Conservation (phyloP, 495 filamentous ascomycete species). For the Trypethelium eluteriae region DNA sequence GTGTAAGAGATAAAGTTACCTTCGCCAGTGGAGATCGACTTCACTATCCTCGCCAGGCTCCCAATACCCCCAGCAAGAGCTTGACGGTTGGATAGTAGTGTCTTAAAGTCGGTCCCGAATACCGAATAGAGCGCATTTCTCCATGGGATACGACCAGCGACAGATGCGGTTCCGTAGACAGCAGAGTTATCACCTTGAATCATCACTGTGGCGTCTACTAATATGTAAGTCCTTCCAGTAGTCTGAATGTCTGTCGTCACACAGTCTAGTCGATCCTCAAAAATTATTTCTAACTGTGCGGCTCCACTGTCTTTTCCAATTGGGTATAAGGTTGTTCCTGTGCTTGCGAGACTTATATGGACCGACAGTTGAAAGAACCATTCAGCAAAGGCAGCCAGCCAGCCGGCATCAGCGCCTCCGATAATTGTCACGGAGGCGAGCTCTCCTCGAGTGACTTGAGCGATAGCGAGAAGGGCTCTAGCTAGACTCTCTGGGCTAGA, state of each 20-base stretch:
- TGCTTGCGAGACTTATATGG: neutral
- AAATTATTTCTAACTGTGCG: neutral
- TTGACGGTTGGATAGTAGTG: too few relatives aligned
- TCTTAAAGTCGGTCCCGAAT: neutral
- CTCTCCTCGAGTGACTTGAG: neutral
- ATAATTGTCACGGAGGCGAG: neutral
- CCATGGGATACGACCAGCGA: neutral
- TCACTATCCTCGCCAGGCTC: too few relatives aligned
- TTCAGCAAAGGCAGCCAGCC: neutral
- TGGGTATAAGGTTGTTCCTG: neutral
- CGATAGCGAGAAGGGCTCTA: neutral
- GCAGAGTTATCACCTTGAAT: too few relatives aligned
- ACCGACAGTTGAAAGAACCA: neutral
- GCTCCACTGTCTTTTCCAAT: neutral
- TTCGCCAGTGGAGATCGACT: too few relatives aligned
- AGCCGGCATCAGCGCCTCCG: neutral
- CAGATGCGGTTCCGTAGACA: neutral
- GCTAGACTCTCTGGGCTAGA: slow-evolving; percentile 1
- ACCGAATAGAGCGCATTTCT: neutral
- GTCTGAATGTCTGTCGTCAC: neutral
- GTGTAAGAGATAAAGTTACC: too few relatives aligned
- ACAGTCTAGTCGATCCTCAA: neutral
- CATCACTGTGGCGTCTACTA: neutral
- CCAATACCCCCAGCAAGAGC: too few relatives aligned
- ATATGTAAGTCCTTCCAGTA: neutral